Base-by-base conservation (phyloP, 2,329 filamentous ascomycete species). In the Cladorrhinum sp. region DNA sequence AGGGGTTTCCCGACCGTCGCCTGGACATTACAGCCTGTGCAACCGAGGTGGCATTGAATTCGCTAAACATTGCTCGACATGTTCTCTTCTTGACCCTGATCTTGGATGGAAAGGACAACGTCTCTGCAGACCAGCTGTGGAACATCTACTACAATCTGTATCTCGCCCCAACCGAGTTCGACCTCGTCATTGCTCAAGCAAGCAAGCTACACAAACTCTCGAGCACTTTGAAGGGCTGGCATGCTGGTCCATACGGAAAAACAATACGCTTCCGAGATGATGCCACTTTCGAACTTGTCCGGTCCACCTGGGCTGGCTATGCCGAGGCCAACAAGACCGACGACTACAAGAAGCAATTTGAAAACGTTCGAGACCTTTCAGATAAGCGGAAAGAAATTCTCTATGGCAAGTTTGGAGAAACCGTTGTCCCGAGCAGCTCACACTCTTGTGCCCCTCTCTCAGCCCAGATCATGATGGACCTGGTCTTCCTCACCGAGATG, bases 11-110 rank as follows among this genome's bases (percentile, higher is more conserved):
- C 2, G 18, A 36, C 2, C 60, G 66, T 16, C 62, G 76, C 41
- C 69, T 85, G 3, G 81, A 85, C 63, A 72, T 86, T 49, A 87
- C 85, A 1, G 83, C 78, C 59, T 86, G 83, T 67, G 83, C 87
- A 67, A 64, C 75, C 50, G 75, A 84, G 25, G 70, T 77, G 12
- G 76, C 75, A 18, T 74, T 84, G 55, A 73, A n/a, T 18, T 85
- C 53, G 81, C 83, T 83, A 13, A 41, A 36, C 8, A 18, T 38
- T 27, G 84, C 82, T 25, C 78, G 85, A 2, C 86, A 87, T 67
- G 68, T 81, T 27, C 63, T 86, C 2, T 70, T 85, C 0, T 72
- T 85, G 29, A 79, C 79, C 0, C 69, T 86, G 1, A 69, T 86
- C 41, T 54, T 81, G 6, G 80, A 82, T n/a, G 66, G 73, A 25